phyloP scores from a whole-genome alignment of 257 asterid species.

The Rehmannia glutinosa region DNA sequence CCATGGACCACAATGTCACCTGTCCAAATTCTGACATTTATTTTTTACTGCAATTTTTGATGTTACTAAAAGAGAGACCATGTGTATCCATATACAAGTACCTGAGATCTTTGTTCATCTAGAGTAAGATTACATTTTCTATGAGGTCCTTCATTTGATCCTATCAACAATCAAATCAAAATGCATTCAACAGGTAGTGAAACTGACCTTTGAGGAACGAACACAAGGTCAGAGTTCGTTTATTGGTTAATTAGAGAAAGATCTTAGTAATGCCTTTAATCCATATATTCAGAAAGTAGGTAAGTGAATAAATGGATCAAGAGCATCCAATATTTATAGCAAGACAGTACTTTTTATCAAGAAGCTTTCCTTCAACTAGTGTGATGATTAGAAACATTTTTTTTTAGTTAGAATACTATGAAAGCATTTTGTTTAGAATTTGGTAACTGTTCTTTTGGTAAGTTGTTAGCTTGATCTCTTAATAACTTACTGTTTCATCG shows the following conservation, averaged over 20 bases:
- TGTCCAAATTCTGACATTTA: conserved; percentile 24
- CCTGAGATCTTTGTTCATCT: conserved; percentile 87
- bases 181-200: neutral
- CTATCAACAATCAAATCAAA: conserved; percentile 28
- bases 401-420: too few relatives aligned
- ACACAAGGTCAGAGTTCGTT: neutral
- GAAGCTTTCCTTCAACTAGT: too few relatives aligned
- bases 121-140: conserved; percentile 52
- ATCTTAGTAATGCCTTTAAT: too few relatives aligned
- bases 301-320: too few relatives aligned
- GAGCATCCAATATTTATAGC: too few relatives aligned
- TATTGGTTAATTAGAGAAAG: neutral
- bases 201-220: neutral
- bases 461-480: too few relatives aligned
- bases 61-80: conserved; percentile 5
- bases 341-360: too few relatives aligned
- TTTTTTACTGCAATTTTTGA: neutral
- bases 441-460: too few relatives aligned
- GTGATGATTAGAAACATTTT: too few relatives aligned
- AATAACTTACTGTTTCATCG: too few relatives aligned
- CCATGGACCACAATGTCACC: conserved; percentile 96
- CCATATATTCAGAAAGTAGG: too few relatives aligned
- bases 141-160: conserved; percentile 77
- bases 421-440: too few relatives aligned
- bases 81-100: conserved; percentile 3